Percentiles rank a stretch among this genome's conserved stretches.
phyloP scores from a whole-genome alignment of 305 asterid genomes.

The Fraxinus paxiana region DNA sequence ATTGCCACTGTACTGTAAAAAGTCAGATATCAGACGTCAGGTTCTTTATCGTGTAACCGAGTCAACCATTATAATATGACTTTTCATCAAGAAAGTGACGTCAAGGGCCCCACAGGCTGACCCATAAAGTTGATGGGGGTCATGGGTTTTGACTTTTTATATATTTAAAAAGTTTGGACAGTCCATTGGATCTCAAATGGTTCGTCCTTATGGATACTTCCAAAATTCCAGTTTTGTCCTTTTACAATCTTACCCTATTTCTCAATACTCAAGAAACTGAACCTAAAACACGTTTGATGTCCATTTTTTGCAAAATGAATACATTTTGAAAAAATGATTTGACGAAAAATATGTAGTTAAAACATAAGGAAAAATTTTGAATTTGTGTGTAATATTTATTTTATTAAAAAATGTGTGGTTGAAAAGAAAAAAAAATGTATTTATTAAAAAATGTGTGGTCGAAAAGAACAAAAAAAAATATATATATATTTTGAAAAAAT shows the following conservation, averaged over 20 bases:
- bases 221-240: constrained; percentile 34
- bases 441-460: no score
- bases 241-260: constrained; percentile 15
- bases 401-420: no score
- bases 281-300: no score
- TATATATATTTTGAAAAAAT: no score
- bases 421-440: no score
- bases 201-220: constrained; percentile 25
- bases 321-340: no score
- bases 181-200: constrained; percentile 16
- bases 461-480: no score
- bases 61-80: constrained; percentile 24
- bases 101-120: constrained; percentile 17
- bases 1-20: neutral
- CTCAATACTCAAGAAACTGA: neutral
- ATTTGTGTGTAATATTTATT: no score
- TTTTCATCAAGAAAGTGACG: constrained; percentile 14
- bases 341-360: no score
- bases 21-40: constrained; percentile 14
- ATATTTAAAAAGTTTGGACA: neutral
- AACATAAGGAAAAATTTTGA: no score
- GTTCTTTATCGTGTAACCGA: constrained; percentile 6
- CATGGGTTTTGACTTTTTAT: constrained; percentile 30
- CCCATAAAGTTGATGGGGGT: constrained; percentile 6
- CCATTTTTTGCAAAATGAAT: no score